Base-by-base conservation (phyloP, 805 yeast species). In the Wickerhamiella sergipiensis region DNA sequence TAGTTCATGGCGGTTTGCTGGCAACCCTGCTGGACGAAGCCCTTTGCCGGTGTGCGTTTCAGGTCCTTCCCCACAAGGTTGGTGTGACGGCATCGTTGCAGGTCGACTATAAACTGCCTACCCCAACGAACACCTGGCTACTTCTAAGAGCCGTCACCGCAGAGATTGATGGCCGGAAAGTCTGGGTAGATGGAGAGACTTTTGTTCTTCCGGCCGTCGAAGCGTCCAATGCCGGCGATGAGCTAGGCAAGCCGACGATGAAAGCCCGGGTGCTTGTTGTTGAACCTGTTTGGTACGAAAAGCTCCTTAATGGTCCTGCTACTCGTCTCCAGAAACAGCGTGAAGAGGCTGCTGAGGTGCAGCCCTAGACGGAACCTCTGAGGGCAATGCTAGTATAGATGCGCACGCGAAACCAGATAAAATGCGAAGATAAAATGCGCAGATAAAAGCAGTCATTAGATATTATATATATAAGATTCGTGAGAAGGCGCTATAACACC, bases 1-100 rank as follows among this genome's bases (percentile, higher is more conserved):
- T 79, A 49, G 76, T 90, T 18, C 97, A 92, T 63, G 89, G 90
- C 58, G 98, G 98, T 1, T 73, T 89, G 2, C 66, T 88, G 4
- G 79, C 95, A 0, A 83, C 95, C 2, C 67, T 92, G 22, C 56
- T 92, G 31, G 98, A 90, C 65, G 98, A 92, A 62, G 81, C 83
- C 0, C 69, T 92, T 26, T 86, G 95, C 60, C 73, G 79, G 44
- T 84, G 95, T 60, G 97, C 96, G 15, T 90, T 88, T 63, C 79
- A 86, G 2, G 68, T 75, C 24, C 70, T 90, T 12, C 97, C 97
- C 0, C 78, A 80, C 52, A 76, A 79, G 51, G 73, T 83, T 48
- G 98, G 97, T 13, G 95, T 92, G 22, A 90, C 98, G 0, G 98
- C 95, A 0, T 75, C 73, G 48, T 69, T 90, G 43, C 67, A 75